Evolutionary conservation across 2,329 filamentous ascomycete species (phyloP).

Genomic region (Sporothrix globosa): DNA sequence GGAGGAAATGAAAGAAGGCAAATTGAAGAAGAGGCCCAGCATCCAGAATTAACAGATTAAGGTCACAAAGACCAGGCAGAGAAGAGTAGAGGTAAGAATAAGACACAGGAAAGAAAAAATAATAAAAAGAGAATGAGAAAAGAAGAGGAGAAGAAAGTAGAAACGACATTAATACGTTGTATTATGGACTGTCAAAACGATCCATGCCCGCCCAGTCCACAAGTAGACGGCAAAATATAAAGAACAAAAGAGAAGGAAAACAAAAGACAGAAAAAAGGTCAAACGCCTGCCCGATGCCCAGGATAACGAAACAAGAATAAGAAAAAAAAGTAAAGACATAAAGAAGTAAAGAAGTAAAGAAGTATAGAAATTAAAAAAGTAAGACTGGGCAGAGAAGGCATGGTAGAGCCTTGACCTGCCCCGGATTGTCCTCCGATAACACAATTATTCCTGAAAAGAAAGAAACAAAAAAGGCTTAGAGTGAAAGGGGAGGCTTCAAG

Average conservation of each 20-base stretch:
- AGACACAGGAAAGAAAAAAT: neutral
- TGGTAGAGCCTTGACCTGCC: neutral
- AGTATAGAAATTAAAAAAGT: too few species aligned
- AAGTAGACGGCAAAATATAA: constrained; percentile 12
- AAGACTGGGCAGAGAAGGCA: neutral
- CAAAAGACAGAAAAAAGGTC: neutral
- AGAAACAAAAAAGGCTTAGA: neutral
- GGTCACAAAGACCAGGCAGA: neutral
- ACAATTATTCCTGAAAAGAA: constrained; percentile 10
- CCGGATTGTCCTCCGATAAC: neutral
- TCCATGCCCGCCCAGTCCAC: constrained; percentile 14
- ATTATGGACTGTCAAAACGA: constrained; percentile 13
- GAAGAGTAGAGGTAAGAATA: too few species aligned
- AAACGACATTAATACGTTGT: constrained; percentile 6
- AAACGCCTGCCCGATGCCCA: constrained; percentile 26
- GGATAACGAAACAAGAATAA: constrained; percentile 1
- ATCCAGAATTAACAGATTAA: neutral
- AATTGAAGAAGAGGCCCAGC: neutral
- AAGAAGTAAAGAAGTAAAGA: too few species aligned
- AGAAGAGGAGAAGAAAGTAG: neutral
- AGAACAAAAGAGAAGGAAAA: neutral
- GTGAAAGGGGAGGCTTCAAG: constrained; percentile 1
- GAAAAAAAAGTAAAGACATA: neutral
- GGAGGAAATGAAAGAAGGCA: too few species aligned
- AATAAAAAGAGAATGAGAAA: neutral